A percentile compares a stretch with the other conserved stretches of the same genome.
Conservation (phyloP, 2,329 filamentous ascomycete genomes). For the Xylaria sp. region DNA sequence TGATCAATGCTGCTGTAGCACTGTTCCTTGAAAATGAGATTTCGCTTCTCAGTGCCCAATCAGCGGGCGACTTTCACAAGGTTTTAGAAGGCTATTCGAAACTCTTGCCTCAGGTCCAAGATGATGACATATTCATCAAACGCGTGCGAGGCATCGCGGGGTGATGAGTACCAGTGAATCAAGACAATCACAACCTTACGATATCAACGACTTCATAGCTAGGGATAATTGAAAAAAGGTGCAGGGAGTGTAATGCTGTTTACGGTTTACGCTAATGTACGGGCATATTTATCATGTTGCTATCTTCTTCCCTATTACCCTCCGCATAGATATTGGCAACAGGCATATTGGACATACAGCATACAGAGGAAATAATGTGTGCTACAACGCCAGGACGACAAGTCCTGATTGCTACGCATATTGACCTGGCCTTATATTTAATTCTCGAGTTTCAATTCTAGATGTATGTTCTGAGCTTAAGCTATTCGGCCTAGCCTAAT, state of each 20-base stretch:
- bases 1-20: slow-evolving; percentile 78
- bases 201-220: slow-evolving; percentile 7
- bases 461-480: slow-evolving; percentile 6
- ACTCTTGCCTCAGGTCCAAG: slow-evolving; percentile 39
- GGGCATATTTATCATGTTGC: neutral
- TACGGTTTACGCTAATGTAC: neutral
- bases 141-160: slow-evolving; percentile 43
- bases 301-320: neutral
- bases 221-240: neutral
- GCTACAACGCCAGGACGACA: neutral
- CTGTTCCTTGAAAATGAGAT: slow-evolving; percentile 68
- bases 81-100: slow-evolving; percentile 51
- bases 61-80: slow-evolving; percentile 56
- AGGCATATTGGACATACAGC: slow-evolving; percentile 6
- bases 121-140: slow-evolving; percentile 48
- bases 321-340: neutral
- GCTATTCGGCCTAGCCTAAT: neutral
- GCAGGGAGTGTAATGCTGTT: slow-evolving; percentile 13
- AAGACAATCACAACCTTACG: slow-evolving; percentile 29
- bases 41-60: slow-evolving; percentile 60
- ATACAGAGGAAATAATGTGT: neutral
- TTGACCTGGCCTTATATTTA: slow-evolving; percentile 2
- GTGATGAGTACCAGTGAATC: slow-evolving; percentile 24
- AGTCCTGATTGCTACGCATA: neutral
- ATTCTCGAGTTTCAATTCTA: slow-evolving; percentile 11